Evolutionary conservation across 2,329 filamentous ascomycete genomes (phyloP).

Genomic region (Scytalidium sp.): DNA sequence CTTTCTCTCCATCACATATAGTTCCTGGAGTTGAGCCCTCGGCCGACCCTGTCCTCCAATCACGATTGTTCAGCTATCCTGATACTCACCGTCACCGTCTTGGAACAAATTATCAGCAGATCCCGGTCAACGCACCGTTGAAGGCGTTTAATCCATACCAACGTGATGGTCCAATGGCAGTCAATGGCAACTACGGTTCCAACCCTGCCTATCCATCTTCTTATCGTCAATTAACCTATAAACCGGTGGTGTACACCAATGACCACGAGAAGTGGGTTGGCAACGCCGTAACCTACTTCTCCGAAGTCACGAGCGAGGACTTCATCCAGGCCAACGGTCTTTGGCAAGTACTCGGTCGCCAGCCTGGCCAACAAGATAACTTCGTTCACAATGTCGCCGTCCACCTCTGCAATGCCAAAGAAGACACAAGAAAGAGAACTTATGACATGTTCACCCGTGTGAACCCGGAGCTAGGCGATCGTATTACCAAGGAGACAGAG

Average conservation of each 20-base stretch:
- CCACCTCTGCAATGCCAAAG: constrained; percentile 49
- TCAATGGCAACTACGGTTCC: constrained; percentile 61
- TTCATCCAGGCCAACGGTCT: constrained; percentile 31
- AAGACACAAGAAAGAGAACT: constrained; percentile 51
- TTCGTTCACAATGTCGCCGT: constrained; percentile 29
- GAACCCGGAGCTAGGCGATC: constrained; percentile 48
- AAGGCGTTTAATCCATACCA: constrained; percentile 65
- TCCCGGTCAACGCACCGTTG: constrained; percentile 45
- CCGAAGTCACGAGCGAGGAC: constrained; percentile 31
- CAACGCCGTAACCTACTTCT: constrained; percentile 41
- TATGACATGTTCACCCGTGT: constrained; percentile 60
- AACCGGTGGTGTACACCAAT: constrained; percentile 35
- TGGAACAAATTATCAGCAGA: constrained; percentile 56
- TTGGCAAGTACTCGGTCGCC: constrained; percentile 29
- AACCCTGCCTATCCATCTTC: constrained; percentile 57
- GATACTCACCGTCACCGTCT: constrained; percentile 60
- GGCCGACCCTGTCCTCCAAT: constrained; percentile 67
- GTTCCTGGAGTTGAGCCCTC: constrained; percentile 67
- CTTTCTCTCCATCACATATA: constrained; percentile 66
- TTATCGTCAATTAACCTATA: constrained; percentile 43
- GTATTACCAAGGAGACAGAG: constrained; percentile 52
- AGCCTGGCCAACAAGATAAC: constrained; percentile 8
- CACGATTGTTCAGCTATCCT: constrained; percentile 68
- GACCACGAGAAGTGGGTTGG: constrained; percentile 48
- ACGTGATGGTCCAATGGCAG: constrained; percentile 68